Base-by-base conservation (phyloP, 1,139 yeast genomes). In the Candida sanyaensis region DNA sequence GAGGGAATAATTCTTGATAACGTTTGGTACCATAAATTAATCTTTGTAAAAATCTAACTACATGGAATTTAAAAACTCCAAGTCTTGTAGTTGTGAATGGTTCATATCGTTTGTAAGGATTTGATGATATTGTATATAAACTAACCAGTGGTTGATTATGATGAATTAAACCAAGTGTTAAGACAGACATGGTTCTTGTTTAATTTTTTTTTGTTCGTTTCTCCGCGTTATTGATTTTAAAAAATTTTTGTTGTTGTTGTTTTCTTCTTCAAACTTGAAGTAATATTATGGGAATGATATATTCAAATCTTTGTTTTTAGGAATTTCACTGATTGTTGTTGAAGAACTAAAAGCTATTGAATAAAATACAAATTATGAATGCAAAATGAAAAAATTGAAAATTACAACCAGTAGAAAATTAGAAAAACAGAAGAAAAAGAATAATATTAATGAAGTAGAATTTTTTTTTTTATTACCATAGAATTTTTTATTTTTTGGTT, bases 31-130 rank as follows among this genome's bases (percentile, higher is more conserved):
- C 57, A 43, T 54, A 58, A 23, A 58, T 47, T 32, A 57, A 51
- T 12, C 54, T 42, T 45, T 56, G 54, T 37, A 59, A 53, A 21
- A 62, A 52, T 40, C 52, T 56, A 47, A 62, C 64, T 4, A 66
- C 52, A 50, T 61, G 50, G 39, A 56, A 37, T 48, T 56, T 51
- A 12, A 56, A 46, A 10, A 46, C 47, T 43, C 63, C 59, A 17
- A 64, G 50, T 39, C 58, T 52, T 42, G 53, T 55, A 32, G 55
- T 48, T 13, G 60, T 52, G 33, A 54, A 54, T n/a, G 47, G 36
- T 41, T 50, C 43, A 37, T 49, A 50, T 8, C 34, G 43, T 27
- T 40, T 17, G 13, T 26, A 29, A 11, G 41, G 33, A 6, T 39
- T 27, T 21, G 37, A 32, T 21, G 46, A 43, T 30, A 43, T 17